Evolutionary conservation across 208 protist species (phyloP).

Genomic region (Willaertia magna): DNA sequence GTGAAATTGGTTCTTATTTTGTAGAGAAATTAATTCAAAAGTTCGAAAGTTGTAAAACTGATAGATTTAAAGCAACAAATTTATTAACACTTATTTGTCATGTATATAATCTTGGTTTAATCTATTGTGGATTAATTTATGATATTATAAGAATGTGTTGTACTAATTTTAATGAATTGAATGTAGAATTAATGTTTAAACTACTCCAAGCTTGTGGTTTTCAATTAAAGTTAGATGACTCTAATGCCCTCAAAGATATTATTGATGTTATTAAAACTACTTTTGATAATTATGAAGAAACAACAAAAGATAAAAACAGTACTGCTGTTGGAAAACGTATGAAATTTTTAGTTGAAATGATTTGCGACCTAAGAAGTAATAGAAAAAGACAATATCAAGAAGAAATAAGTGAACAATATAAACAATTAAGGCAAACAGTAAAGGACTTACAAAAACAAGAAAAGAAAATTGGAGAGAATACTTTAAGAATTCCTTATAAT

Average conservation of each 20-base stretch:
- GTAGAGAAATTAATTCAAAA: neutral
- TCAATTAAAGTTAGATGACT: neutral
- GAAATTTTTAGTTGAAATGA: neutral
- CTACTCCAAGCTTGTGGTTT: neutral
- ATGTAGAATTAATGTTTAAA: neutral
- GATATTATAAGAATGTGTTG: neutral
- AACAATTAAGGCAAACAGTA: neutral
- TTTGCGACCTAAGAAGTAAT: neutral
- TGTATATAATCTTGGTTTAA: neutral
- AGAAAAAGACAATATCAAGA: neutral
- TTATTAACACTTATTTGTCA: neutral
- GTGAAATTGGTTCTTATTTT: neutral
- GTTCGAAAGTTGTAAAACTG: neutral
- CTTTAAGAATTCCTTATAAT: neutral
- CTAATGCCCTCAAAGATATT: neutral
- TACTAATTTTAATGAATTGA: neutral
- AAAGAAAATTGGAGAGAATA: neutral
- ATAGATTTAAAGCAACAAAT: neutral
- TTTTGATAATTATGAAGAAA: neutral
- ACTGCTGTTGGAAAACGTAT: neutral
- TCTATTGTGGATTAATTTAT: slow-evolving; percentile 1
- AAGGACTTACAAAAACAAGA: slow-evolving; percentile 1
- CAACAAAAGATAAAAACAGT: neutral
- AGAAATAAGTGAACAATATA: neutral
- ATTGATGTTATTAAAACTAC: neutral